Evolutionary conservation across 441 rosid species (phyloP), one percentile per base, ranked within the genome.

Genomic region (Dalechampia spathulata): DNA sequence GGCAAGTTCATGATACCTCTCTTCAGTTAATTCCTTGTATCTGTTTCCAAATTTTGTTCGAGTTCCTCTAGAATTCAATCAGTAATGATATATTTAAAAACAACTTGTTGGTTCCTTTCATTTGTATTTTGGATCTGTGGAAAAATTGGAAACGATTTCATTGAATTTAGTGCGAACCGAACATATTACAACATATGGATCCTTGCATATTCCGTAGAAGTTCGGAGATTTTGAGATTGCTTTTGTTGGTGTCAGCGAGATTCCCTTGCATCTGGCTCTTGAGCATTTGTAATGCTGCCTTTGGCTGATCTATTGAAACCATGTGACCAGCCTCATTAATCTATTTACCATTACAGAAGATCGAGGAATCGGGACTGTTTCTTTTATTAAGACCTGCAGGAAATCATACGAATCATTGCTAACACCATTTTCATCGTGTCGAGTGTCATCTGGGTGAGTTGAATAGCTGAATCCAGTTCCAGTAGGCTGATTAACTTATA

Each of bases 311-410:
- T n/a, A n/a, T n/a, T n/a, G n/a, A n/a, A n/a, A n/a, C n/a, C n/a
- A n/a, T n/a, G n/a, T n/a, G n/a, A n/a, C n/a, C n/a, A n/a, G n/a
- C n/a, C n/a, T n/a, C n/a, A n/a, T n/a, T n/a, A n/a, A n/a, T n/a
- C n/a, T n/a, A n/a, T n/a, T n/a, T n/a, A n/a, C n/a, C n/a, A n/a
- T n/a, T n/a, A n/a, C n/a, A n/a, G n/a, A n/a, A n/a, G n/a, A n/a
- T n/a, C n/a, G n/a, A n/a, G n/a, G n/a, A n/a, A n/a, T n/a, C n/a
- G n/a, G n/a, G n/a, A n/a, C n/a, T n/a, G n/a, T n/a, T n/a, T n/a
- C n/a, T n/a, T n/a, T n/a, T n/a, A n/a, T n/a, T n/a, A n/a, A n/a
- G 34, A 87, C 96, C 97, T 91, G 97, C 73, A 92, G 63, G 78
- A 87, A 87, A 62, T 77, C 81, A 55, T 81, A 86, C 22, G 87